Percentiles rank a stretch among this genome's conserved stretches.
Evolutionary conservation across 345 rosid genomes (phyloP).

Genomic region (Viola odorata): DNA sequence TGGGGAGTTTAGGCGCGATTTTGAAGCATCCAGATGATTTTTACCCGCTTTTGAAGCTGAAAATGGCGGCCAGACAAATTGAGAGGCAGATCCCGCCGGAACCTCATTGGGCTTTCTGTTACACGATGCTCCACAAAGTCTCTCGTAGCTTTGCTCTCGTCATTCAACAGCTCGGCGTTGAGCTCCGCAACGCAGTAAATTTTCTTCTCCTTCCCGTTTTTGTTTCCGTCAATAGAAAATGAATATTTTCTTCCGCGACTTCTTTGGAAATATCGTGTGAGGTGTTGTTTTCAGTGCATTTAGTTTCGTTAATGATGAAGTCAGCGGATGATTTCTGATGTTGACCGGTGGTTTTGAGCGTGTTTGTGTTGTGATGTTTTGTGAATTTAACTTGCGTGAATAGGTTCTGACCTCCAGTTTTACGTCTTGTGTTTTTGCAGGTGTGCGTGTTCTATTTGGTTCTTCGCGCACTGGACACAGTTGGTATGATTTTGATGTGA

Average conservation of each 20-base stretch:
- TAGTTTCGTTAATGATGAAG: no score
- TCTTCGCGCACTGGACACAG: conserved; percentile 95
- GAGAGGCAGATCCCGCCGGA: conserved; percentile 87
- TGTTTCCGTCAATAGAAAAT: no score
- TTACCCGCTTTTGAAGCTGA: conserved; percentile 82
- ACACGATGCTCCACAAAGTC: conserved; percentile 85
- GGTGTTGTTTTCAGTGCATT: no score
- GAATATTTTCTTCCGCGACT: neutral
- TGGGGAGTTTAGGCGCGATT: conserved; percentile 67
- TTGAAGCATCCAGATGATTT: conserved; percentile 80
- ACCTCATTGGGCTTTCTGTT: conserved; percentile 93
- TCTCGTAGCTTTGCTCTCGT: conserved; percentile 87
- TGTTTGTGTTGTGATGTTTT: no score
- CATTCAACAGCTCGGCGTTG: conserved; percentile 76
- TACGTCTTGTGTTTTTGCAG: conserved; percentile 33
- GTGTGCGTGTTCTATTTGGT: conserved; percentile 90
- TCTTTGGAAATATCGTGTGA: neutral
- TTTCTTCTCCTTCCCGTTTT: neutral
- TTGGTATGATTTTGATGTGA: conserved; percentile 48
- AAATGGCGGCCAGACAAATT: conserved; percentile 60
- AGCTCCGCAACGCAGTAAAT: conserved; percentile 84
- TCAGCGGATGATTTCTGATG: no score
- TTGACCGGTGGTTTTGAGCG: no score
- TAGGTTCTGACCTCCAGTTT: no score
- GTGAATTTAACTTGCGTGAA: no score